phyloP scores from a whole-genome alignment of 768 basidiomycete genomes.

The Agaricus sinodeliciosus region DNA sequence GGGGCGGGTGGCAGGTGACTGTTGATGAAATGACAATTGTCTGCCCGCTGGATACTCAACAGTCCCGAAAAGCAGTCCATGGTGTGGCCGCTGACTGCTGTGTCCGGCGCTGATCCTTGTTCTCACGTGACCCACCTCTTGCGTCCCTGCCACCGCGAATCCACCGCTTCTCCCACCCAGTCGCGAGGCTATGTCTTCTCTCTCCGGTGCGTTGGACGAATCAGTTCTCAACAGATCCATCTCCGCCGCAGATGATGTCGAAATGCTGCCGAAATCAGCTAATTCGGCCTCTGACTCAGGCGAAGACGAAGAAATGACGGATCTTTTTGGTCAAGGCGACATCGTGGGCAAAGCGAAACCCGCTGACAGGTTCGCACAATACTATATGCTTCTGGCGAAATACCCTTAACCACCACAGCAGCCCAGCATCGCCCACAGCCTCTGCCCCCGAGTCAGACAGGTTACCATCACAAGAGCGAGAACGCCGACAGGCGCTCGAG shows the following conservation, averaged over 20 bases:
- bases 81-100: no score
- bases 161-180: neutral
- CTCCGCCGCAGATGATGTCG: slow-evolving; percentile 27
- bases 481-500: slow-evolving; percentile 68
- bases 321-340: slow-evolving; percentile 75
- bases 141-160: slow-evolving; percentile 2
- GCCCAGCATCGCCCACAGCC: slow-evolving; percentile 34
- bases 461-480: slow-evolving; percentile 51
- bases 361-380: slow-evolving; percentile 35
- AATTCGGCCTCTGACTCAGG: slow-evolving; percentile 20
- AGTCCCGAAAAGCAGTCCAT: neutral
- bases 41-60: slow-evolving; percentile 4
- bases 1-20: slow-evolving; percentile 6
- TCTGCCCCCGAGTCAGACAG: slow-evolving; percentile 60
- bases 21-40: slow-evolving; percentile 9
- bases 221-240: slow-evolving; percentile 10
- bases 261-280: slow-evolving; percentile 29
- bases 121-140: slow-evolving; percentile 6
- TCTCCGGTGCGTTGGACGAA: slow-evolving; percentile 51
- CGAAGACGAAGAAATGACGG: slow-evolving; percentile 59
- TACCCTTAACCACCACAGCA: slow-evolving; percentile 14
- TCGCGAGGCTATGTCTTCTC: slow-evolving; percentile 42
- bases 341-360: slow-evolving; percentile 36
- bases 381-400: slow-evolving; percentile 9
- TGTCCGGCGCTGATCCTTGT: no score